Conservation (phyloP, 1,139 yeast species). For the Casaregolazyma suthepensis region DNA sequence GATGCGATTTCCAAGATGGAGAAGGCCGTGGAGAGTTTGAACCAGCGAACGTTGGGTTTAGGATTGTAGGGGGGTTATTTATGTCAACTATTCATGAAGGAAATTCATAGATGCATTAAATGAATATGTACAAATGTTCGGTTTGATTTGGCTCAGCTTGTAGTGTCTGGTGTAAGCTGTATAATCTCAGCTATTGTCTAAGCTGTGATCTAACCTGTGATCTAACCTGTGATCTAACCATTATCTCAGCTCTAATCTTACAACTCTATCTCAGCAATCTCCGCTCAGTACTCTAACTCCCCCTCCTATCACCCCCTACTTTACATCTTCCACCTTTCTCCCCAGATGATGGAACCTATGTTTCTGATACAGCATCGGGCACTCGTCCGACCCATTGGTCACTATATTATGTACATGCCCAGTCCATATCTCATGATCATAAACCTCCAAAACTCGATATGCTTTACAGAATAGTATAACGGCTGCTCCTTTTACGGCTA, state of each 20-base stretch:
- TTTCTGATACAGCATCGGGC: constrained; percentile 24
- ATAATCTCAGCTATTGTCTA: too few relatives aligned
- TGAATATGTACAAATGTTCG: too few relatives aligned
- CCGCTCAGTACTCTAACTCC: too few relatives aligned
- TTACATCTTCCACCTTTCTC: constrained; percentile 9
- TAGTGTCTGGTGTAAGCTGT: too few relatives aligned
- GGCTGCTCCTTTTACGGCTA: constrained; percentile 55
- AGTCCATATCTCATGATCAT: constrained; percentile 86
- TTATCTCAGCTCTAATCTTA: too few relatives aligned
- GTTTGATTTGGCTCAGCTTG: too few relatives aligned
- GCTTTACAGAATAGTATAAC: constrained; percentile 60
- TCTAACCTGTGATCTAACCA: too few relatives aligned
- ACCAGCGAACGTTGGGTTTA: constrained; percentile 15
- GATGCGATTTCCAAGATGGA: constrained; percentile 33
- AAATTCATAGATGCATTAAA: background rate
- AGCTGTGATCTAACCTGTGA: too few relatives aligned
- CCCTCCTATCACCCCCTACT: background rate
- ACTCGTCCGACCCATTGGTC: constrained; percentile 11
- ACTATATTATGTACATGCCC: constrained; percentile 40
- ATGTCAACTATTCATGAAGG: background rate
- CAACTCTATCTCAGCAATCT: too few relatives aligned
- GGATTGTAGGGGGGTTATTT: background rate
- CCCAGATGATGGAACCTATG: constrained; percentile 26
- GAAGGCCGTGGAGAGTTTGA: constrained; percentile 26
- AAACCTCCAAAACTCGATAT: constrained; percentile 49